Percentiles rank a stretch among this genome's conserved stretches.
phyloP scores from a whole-genome alignment of 176 grass and related monocot genomes.

The Aegilops tauschii region DNA sequence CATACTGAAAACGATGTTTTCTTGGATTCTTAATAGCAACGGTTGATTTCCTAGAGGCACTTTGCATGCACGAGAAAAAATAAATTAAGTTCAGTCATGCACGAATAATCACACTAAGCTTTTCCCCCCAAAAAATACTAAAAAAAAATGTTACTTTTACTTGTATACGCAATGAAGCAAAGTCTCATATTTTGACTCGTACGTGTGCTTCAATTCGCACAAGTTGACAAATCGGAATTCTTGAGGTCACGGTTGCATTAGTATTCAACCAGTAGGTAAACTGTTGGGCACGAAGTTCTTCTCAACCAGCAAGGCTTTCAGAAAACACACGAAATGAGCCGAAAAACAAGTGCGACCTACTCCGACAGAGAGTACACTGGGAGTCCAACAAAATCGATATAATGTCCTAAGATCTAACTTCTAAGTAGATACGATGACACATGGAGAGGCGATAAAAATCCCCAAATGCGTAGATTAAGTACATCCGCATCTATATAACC shows the following conservation, averaged over 20 bases:
- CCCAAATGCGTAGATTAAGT: background rate
- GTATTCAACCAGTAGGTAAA: background rate
- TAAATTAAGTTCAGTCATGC: background rate
- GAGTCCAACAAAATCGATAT: background rate
- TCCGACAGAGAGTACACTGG: slow-evolving; percentile 21
- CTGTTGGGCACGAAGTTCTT: background rate
- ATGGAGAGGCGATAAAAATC: background rate
- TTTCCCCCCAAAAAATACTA: too few relatives aligned
- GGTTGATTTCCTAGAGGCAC: background rate
- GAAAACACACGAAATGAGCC: background rate
- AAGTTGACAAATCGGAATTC: background rate
- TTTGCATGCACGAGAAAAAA: background rate
- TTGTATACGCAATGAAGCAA: background rate
- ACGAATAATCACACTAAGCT: background rate
- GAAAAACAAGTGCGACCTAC: slow-evolving; percentile 25
- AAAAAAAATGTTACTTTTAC: background rate
- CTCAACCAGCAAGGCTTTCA: background rate
- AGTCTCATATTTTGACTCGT: background rate
- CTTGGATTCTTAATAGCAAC: background rate
- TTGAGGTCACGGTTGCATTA: background rate
- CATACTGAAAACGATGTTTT: slow-evolving; percentile 19
- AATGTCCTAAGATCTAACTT: background rate
- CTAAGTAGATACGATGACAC: background rate
- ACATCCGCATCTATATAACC: background rate
- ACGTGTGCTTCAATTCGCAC: background rate